A percentile compares a stretch with the other conserved stretches of the same genome.
These are phyloP conservation scores for Coix lacrymajobi DNA, from an alignment of 176 grass and related monocot species.

Conservation along the genomic window DNA sequence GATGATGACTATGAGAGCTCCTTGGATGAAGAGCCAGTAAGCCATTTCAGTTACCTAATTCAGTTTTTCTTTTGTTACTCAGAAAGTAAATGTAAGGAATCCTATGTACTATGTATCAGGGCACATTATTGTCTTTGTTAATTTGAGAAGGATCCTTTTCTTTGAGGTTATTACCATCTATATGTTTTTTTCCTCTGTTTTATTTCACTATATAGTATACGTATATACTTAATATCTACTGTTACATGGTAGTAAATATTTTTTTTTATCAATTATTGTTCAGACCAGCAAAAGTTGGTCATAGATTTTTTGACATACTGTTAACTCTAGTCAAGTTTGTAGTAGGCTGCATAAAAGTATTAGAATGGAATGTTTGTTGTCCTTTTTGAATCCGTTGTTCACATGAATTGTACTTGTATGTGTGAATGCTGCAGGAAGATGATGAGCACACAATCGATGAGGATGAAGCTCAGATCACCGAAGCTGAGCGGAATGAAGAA, in stretches of 20 bases:
- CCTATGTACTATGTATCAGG: neutral
- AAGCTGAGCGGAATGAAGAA: conserved; percentile 76
- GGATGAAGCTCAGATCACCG: conserved; percentile 93
- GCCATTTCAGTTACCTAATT: conserved; percentile 14
- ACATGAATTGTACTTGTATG: neutral
- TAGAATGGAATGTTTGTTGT: neutral
- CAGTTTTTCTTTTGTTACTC: neutral
- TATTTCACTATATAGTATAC: neutral
- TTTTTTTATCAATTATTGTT: conserved; percentile 14
- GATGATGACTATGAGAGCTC: conserved; percentile 72
- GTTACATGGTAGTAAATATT: neutral
- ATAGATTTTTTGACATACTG: neutral
- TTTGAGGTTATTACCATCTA: neutral
- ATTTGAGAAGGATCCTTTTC: neutral
- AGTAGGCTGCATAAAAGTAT: neutral
- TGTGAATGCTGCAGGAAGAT: conserved; percentile 65
- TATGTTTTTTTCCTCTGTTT: neutral
- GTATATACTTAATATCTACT: neutral
- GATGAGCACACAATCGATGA: conserved; percentile 82
- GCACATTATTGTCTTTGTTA: neutral
- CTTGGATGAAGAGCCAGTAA: conserved; percentile 74
- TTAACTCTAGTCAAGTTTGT: neutral
- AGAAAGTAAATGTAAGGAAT: neutral
- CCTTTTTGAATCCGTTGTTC: neutral
- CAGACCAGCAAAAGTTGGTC: neutral